These are phyloP conservation scores for Rhizophagus sp. DNA, from an alignment of 192 early-diverging fungal genomes.

Conservation along the genomic window DNA sequence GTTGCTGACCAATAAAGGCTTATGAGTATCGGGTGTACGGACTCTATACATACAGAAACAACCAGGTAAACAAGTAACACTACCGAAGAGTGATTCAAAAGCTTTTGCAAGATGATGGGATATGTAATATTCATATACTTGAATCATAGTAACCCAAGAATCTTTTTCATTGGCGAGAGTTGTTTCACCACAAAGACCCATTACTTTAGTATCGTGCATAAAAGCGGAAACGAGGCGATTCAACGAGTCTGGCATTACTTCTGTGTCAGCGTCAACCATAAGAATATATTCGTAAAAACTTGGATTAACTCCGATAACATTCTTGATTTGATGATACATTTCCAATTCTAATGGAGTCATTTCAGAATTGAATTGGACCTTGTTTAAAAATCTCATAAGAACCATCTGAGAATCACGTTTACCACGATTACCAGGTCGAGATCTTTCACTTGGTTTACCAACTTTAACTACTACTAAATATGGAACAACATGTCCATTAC, in stretches of 20 bases:
- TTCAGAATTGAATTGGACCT: slow-evolving; percentile 90
- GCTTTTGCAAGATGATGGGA: slow-evolving; percentile 96
- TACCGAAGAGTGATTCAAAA: slow-evolving; percentile 97
- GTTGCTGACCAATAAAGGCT: slow-evolving; percentile 88
- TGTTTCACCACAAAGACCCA: slow-evolving; percentile 97
- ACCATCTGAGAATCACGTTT: slow-evolving; percentile 99
- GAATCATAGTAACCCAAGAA: slow-evolving; percentile 97
- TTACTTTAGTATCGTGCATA: slow-evolving; percentile 87
- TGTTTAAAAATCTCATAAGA: slow-evolving; percentile 96
- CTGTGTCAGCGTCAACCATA: slow-evolving; percentile 98
- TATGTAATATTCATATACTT: slow-evolving; percentile 99
- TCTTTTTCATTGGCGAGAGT: slow-evolving; percentile 88
- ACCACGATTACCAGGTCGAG: slow-evolving; percentile 93
- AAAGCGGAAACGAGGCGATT: slow-evolving; percentile 90
- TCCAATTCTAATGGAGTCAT: slow-evolving; percentile 98
- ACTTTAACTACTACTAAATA: slow-evolving; percentile 97
- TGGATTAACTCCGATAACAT: slow-evolving; percentile 97
- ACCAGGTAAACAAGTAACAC: slow-evolving; percentile 96
- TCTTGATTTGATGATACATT: slow-evolving; percentile 98
- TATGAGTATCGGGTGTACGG: slow-evolving; percentile 83
- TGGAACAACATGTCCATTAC: slow-evolving; percentile 90
- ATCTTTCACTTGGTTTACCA: slow-evolving; percentile 81
- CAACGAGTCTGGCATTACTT: slow-evolving; percentile 86
- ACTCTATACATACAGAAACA: slow-evolving; percentile 99
- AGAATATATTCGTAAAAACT: slow-evolving; percentile 95